A percentile compares a stretch with the other conserved stretches of the same genome.
Conservation (phyloP, 1,284 basidiomycete species). For the Tremellales sp. region DNA sequence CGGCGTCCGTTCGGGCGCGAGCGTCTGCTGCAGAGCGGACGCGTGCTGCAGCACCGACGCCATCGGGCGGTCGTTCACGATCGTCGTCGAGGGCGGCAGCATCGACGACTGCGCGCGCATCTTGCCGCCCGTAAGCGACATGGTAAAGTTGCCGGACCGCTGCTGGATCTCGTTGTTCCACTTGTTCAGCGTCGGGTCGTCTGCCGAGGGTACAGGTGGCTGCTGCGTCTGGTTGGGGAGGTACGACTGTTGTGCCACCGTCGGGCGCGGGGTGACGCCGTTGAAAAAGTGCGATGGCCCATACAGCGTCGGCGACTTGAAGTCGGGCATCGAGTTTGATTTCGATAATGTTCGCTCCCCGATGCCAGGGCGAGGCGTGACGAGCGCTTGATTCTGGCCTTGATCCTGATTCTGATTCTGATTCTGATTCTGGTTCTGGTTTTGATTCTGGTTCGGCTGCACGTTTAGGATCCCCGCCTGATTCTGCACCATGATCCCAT, state of each 20-base stretch:
- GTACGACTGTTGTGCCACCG: conserved; percentile 16
- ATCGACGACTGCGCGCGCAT: conserved; percentile 8
- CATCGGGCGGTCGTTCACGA: conserved; percentile 17
- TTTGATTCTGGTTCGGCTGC: neutral
- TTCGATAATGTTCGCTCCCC: conserved; percentile 29
- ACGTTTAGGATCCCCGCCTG: too few relatives aligned
- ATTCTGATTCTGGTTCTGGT: neutral
- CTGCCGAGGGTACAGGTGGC: conserved; percentile 4
- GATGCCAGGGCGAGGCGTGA: conserved; percentile 26
- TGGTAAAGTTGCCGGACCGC: conserved; percentile 30
- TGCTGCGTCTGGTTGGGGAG: conserved; percentile 7
- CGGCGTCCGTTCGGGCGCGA: conserved; percentile 44
- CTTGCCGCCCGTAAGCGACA: conserved; percentile 19
- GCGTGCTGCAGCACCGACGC: conserved; percentile 28
- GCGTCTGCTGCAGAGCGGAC: conserved; percentile 40
- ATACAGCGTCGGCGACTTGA: conserved; percentile 27
- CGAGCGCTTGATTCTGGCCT: conserved; percentile 1
- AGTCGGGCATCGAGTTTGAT: conserved; percentile 43
- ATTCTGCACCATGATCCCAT: too few relatives aligned
- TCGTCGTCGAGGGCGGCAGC: neutral
- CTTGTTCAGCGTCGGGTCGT: conserved; percentile 16
- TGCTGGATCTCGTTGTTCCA: conserved; percentile 41
- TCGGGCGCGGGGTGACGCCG: conserved; percentile 23
- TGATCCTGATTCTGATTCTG: neutral
- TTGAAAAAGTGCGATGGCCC: conserved; percentile 20